Evolutionary conservation across 208 protist genomes (phyloP), one percentile per base, ranked within the genome.

Genomic region (Trypanosoma lewisi): DNA sequence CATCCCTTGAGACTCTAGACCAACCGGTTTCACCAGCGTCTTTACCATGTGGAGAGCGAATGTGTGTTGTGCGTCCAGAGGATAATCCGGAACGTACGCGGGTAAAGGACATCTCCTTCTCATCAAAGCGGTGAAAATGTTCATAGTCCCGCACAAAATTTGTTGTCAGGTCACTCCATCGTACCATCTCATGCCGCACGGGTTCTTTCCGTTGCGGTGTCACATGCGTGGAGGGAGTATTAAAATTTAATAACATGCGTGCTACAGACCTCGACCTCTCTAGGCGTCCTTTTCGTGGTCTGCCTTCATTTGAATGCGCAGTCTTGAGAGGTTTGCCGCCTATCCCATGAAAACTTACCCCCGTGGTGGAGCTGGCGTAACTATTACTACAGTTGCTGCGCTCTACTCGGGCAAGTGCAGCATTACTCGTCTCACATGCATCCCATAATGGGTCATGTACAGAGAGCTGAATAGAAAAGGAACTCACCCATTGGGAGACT

Each of bases 81-180:
- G 17, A 37, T 0, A 31, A 4, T 27, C 39, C 34, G 4, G 14
- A 25, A 33, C 48, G 49, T 28, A 72, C 50, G 4, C 25, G 47
- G 3, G 57, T 58, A 45, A 63, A 72, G 16, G 58, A 51, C 19
- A 72, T 25, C 27, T 45, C 39, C 14, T 65, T 45, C 16, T 72
- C 58, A 31, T 56, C 66, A 49, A 51, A 42, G 12, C 39, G 19
- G 37, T 72, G 55, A 54, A 59, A 60, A 30, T 54, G 60, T 56
- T 78, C 67, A 58, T 72, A 70, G 37, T 78, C 81, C 30, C 82
- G 74, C 49, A 94, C 78, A 65, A 94, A 66, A 70, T 94, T 94
- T 68, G 79, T 89, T 34, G 77, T 82, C 21, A 94, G 60, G 70
- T 91, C 87, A 58, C 77, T 89, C 87, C 87, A 94, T 59, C 84